Conservation (phyloP, 2,329 filamentous ascomycete genomes). For the Microdochium bolleyi region DNA sequence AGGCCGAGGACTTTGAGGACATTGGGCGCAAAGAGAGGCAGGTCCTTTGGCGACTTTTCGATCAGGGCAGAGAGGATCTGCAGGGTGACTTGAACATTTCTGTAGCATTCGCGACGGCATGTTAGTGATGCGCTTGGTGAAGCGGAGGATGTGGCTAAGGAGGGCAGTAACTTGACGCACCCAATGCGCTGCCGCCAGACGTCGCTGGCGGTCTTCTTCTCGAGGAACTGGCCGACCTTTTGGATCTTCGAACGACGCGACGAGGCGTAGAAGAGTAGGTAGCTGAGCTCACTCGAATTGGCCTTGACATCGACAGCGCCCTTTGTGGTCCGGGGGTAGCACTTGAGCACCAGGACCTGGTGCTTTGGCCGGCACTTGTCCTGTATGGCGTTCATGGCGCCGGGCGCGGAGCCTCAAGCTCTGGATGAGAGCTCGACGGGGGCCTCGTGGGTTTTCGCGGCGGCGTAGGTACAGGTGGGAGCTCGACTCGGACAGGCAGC, state of each 20-base stretch:
- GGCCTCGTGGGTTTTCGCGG: not conserved
- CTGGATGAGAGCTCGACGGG: not conserved
- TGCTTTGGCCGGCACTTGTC: constrained; percentile 83
- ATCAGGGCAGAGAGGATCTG: constrained; percentile 87
- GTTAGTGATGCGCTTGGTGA: not conserved
- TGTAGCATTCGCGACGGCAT: constrained; percentile 21
- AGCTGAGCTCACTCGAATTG: constrained; percentile 93
- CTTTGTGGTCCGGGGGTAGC: constrained; percentile 89
- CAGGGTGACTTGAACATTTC: constrained; percentile 89
- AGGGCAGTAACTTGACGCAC: constrained; percentile 35
- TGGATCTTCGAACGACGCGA: constrained; percentile 91
- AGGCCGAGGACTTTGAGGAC: constrained; percentile 78
- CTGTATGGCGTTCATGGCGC: constrained; percentile 55
- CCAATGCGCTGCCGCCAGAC: constrained; percentile 84
- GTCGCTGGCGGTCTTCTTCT: constrained; percentile 88
- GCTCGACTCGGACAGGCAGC: not conserved
- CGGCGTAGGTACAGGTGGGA: not conserved
- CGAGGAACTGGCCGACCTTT: constrained; percentile 90
- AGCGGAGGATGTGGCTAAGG: constrained; percentile 1
- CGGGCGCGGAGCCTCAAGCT: constrained; percentile 6
- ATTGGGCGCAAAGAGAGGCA: constrained; percentile 79
- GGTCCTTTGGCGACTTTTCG: constrained; percentile 84
- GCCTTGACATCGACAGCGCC: constrained; percentile 88
- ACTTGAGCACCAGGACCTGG: constrained; percentile 91
- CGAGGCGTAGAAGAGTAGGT: constrained; percentile 92